A percentile compares a stretch with the other conserved stretches of the same genome.
Evolutionary conservation across 768 basidiomycete species (phyloP).

Genomic region (Mycena kentingensis): DNA sequence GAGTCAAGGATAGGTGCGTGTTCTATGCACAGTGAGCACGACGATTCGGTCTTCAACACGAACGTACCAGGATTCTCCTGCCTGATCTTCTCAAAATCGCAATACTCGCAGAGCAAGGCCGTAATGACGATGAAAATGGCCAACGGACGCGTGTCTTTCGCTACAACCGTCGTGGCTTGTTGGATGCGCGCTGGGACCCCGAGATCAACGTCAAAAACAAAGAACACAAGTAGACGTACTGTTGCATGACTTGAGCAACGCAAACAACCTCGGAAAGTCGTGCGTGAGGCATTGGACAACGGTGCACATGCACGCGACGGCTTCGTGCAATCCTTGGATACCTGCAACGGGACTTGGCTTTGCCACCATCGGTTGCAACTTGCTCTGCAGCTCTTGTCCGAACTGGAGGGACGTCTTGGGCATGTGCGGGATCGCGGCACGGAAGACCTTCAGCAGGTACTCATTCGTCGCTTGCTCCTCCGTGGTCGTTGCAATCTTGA

Average conservation of each 20-base stretch:
- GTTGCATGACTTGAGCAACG: conserved; percentile 84
- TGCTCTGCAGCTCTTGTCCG: conserved; percentile 78
- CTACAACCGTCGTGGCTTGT: conserved; percentile 51
- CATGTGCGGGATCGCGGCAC: conserved; percentile 81
- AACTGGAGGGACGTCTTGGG: conserved; percentile 89
- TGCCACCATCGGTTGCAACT: conserved; percentile 88
- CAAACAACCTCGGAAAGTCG: conserved; percentile 77
- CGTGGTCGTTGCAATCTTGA: conserved; percentile 72
- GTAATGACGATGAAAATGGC: conserved; percentile 82
- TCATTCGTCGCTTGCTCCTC: conserved; percentile 87
- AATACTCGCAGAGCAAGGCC: conserved; percentile 84
- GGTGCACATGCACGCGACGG: conserved; percentile 88
- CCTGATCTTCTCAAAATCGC: conserved; percentile 80
- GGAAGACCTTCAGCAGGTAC: conserved; percentile 86
- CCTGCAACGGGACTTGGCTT: conserved; percentile 75
- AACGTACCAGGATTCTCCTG: conserved; percentile 58
- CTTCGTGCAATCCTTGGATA: conserved; percentile 83
- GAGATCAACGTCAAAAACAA: neutral
- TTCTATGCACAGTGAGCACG: conserved; percentile 36
- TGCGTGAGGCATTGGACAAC: conserved; percentile 85
- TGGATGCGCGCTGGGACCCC: conserved; percentile 57
- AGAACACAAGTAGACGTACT: conserved; percentile 42
- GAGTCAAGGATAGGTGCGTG: conserved; percentile 56
- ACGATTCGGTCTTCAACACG: neutral
- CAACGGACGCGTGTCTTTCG: conserved; percentile 54